Evolutionary conservation across 371 early-diverging fungal species (phyloP), one percentile per base, ranked within the genome.

Genomic region (Rhizopus delemar): DNA sequence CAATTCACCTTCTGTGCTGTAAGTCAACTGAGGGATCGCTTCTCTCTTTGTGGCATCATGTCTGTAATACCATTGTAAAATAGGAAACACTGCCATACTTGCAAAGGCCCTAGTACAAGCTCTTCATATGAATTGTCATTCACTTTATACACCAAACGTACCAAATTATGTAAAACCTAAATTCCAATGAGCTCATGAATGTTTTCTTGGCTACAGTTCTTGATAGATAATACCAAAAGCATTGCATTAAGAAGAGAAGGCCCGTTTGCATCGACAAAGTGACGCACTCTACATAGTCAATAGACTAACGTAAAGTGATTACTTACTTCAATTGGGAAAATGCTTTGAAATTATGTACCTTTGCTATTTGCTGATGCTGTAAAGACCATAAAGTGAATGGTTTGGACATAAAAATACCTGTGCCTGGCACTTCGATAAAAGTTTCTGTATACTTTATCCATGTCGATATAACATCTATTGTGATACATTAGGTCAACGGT

Each of bases 391-490:
- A 52, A 12, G 51, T 16, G 49, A 63, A 73, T 12, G 83, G 80
- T 29, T 69, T 77, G 29, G 51, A 48, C 5, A 74, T 66, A 34
- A 75, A 67, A 11, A 53, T 22, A 0, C 46, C 60, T 32, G 60
- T 65, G 9, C 32, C 16, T 2, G 68, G 63, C 3, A 61, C 22
- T 8, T 16, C 16, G 6, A 65, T 50, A 29, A 71, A 82, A 15
- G 77, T 75, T 51, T 76, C 78, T 1, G 49, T 46, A 34, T 82
- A 82, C 56, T 76, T 80, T 38, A 82, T 78, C 64, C 62, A 79
- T n/a, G 79, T 73, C 29, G 77, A 78, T 41, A 57, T 53, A 6
- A 70, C 50, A 59, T 79, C 77, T 76, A 70, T 15, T 2, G 13
- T 8, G 22, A 36, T 5, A 13, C 6, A 13, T 12, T 38, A 11